A percentile compares a stretch with the other conserved stretches of the same genome.
These are phyloP conservation scores for Trifolium fragiferum DNA, from an alignment of 306 rosid species.

Conservation along the genomic window DNA sequence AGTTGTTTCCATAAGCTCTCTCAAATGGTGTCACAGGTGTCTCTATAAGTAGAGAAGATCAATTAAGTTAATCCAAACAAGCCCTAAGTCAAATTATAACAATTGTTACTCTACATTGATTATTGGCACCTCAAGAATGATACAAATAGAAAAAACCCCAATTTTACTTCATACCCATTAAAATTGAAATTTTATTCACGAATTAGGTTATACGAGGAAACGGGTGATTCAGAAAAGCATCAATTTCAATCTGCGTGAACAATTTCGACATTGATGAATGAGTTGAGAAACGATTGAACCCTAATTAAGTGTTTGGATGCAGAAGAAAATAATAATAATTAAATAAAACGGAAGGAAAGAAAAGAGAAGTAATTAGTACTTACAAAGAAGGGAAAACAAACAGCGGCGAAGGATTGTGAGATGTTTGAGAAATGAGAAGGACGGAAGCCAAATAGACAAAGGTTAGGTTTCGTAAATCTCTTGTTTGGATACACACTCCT, in stretches of 20 bases:
- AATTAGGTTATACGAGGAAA: not conserved
- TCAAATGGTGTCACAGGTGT: not conserved
- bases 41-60: not conserved
- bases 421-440: conserved; percentile 28
- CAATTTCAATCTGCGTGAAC: conserved; percentile 1
- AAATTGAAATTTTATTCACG: conserved; percentile 1
- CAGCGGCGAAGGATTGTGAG: conserved; percentile 35
- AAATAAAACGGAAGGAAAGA: not conserved
- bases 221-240: not conserved
- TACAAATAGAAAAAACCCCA: not conserved
- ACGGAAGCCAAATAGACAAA: conserved; percentile 2
- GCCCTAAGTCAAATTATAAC: conserved; percentile 17
- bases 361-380: conserved; percentile 18
- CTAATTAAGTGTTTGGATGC: conserved; percentile 46
- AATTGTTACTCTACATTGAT: not conserved
- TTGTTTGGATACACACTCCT: conserved; percentile 24
- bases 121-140: too few species aligned
- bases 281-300: conserved; percentile 30
- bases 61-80: not conserved
- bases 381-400: conserved; percentile 39
- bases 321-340: not conserved
- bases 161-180: not conserved
- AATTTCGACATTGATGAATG: conserved; percentile 15
- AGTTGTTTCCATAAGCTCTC: not conserved
- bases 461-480: not conserved